Evolutionary conservation across 208 protist species (phyloP), one percentile per base, ranked within the genome.

Genomic region (Pavlovales sp.): DNA sequence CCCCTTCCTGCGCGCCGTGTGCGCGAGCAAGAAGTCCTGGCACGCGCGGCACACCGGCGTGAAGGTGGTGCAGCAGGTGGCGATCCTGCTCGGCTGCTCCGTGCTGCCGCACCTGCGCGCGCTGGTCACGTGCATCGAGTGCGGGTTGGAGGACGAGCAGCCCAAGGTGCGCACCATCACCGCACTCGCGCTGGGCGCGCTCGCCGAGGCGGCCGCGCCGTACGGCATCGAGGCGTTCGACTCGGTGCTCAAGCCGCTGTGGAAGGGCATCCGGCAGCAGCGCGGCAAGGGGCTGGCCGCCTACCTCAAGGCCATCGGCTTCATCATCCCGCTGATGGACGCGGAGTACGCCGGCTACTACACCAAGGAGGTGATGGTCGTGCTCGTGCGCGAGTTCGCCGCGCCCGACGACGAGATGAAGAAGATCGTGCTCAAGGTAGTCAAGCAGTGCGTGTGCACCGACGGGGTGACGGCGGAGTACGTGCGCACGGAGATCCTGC

Each of bases 141-240:
- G 97, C 85, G 97, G 97, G 44, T 91, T 99, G 22, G 87, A 96
- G 18, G 96, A 98, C 81, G 96, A 98, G 84, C 95, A 99, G 88
- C 93, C 94, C 75, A 97, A 97, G 79, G 97, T 99, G 42, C 93
- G 95, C 42, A 98, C 96, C 14, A 98, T 99, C 47, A 98, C 97
- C 0, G 98, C 98, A 2, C 92, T 97, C 34, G 96, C 98, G 14
- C 92, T 99, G 40, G 96, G 97, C 5, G 95, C 96, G 36, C 94
- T 99, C 5, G 98, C 98, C 7, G 97, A 99, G 91, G 95, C 97
- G 0, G 94, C 95, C 11, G 95, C 96, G 14, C 98, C 98, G 0
- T 99, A 99, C 93, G 98, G 98, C 84, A 99, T 99, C 84, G 98
- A 99, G 91, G 96, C 98, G 42, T 97, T 99, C 86, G 96, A 97